Base-by-base conservation (phyloP, 2,329 filamentous ascomycete species). In the Fusarium decemcellulare region DNA sequence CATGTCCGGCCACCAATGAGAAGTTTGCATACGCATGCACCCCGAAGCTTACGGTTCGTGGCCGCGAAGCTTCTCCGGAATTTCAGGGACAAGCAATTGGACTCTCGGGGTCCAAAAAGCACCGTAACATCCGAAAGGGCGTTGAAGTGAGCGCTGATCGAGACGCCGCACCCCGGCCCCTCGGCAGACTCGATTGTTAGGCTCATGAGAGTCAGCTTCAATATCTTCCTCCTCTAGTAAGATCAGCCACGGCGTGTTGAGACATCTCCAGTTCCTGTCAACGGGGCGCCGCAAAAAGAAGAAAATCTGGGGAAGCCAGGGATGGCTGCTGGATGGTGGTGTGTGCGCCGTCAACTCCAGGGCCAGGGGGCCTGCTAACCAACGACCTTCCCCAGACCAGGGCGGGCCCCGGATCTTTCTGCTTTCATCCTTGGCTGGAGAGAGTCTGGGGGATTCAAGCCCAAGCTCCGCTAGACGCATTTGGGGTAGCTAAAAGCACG, bases 221-320 rank as follows among this genome's bases (percentile, higher is more conserved):
- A 29, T 11, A 15, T 18, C 10, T 58, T 40, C 55, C 42, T 42
- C 18, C 32, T 70, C 52, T 29, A 34, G 48, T n/a, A 43, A 43
- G 58, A 68, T 68, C 67, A 55, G 58, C 59, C 43, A 61, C 40
- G 42, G 44, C 12, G 42, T 68, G 54, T 63, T 40, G 32, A 65
- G 55, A 18, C 61, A 65, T 57, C 50, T 67, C 62, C 44, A 67
- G 42, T 50, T 70, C 62, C 37, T 63, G 51, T 64, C 67, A 67
- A 56, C 52, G 47, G 60, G 56, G 54, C 52, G 55, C 63, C 67
- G 52, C 67, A 65, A 61, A 55, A 62, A 67, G 55, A 43, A 23
- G 23, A 74, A 70, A 79, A 77, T 78, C 77, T 71, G 77, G 77
- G 77, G 77, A 77, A 78, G 69, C 46, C 76, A 77, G 74, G 77